Evolutionary conservation across 495 filamentous ascomycete species (phyloP).

Genomic region (Parachaetomium inaequale): DNA sequence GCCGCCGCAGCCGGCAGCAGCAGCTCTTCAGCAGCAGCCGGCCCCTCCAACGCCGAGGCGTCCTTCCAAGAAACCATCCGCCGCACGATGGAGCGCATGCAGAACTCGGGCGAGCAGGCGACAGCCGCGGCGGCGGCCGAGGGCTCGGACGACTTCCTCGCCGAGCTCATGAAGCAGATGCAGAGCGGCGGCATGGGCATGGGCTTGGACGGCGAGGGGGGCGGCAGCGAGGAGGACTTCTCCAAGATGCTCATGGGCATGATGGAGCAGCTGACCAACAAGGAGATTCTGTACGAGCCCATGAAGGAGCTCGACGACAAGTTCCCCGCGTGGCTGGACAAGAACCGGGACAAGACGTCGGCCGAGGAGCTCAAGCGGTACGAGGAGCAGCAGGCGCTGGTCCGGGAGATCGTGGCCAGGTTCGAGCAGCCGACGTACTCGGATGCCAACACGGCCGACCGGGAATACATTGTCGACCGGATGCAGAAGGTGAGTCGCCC

Average conservation of each 20-base stretch:
- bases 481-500: constrained; percentile 85
- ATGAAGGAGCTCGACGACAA: constrained; percentile 96
- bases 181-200: constrained; percentile 55
- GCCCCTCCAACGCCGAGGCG: constrained; percentile 43
- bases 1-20: too few relatives aligned
- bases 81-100: constrained; percentile 91
- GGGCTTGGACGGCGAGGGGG: constrained; percentile 54
- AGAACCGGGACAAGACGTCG: constrained; percentile 61
- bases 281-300: constrained; percentile 96
- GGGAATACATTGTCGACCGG: constrained; percentile 89
- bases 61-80: constrained; percentile 88
- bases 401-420: constrained; percentile 79
- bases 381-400: constrained; percentile 74
- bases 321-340: constrained; percentile 81
- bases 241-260: constrained; percentile 90
- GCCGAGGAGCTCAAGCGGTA: constrained; percentile 75
- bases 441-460: constrained; percentile 74
- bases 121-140: constrained; percentile 70
- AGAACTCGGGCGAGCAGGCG: constrained; percentile 75
- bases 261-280: constrained; percentile 98
- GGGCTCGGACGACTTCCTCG: constrained; percentile 71
- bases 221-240: constrained; percentile 76
- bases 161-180: constrained; percentile 82
- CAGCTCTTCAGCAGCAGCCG: constrained; percentile 5
- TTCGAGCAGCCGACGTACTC: constrained; percentile 77